Percentiles rank a stretch among this genome's conserved stretches.
These are phyloP conservation scores for Wallacemonas sp. DNA, from an alignment of 208 protist species.

Conservation along the genomic window DNA sequence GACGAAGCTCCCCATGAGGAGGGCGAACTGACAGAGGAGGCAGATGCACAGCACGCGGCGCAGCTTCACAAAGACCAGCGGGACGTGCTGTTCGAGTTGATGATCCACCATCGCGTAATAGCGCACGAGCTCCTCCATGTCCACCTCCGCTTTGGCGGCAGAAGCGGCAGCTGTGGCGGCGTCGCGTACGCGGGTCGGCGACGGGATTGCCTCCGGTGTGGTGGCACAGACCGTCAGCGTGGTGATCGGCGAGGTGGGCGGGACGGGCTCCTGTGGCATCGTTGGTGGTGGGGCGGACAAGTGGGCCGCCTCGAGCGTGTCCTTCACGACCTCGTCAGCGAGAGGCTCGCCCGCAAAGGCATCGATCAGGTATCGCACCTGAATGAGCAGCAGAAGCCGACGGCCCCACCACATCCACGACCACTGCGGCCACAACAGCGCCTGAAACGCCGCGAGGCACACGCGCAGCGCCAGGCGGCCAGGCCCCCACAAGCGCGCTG, in stretches of 20 bases:
- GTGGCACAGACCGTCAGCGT: not conserved
- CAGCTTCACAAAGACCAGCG: slow-evolving; percentile 29
- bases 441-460: not conserved
- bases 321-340: not conserved
- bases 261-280: no score
- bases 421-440: not conserved
- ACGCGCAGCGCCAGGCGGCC: not conserved
- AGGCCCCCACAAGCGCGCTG: not conserved
- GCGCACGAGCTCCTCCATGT: slow-evolving; percentile 7
- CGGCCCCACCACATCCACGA: slow-evolving; percentile 4
- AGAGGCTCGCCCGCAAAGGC: not conserved
- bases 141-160: not conserved
- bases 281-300: not conserved
- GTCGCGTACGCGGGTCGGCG: not conserved
- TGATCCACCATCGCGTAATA: slow-evolving; percentile 9
- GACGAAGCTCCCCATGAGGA: slow-evolving; percentile 1
- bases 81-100: not conserved
- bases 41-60: slow-evolving; percentile 32
- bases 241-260: no score
- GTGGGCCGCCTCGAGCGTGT: not conserved
- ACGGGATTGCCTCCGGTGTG: not conserved
- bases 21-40: slow-evolving; percentile 9
- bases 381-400: not conserved
- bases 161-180: not conserved
- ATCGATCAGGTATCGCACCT: not conserved